phyloP scores from a whole-genome alignment of 805 yeast species.

The Isabelozyma pseudorhagii region DNA sequence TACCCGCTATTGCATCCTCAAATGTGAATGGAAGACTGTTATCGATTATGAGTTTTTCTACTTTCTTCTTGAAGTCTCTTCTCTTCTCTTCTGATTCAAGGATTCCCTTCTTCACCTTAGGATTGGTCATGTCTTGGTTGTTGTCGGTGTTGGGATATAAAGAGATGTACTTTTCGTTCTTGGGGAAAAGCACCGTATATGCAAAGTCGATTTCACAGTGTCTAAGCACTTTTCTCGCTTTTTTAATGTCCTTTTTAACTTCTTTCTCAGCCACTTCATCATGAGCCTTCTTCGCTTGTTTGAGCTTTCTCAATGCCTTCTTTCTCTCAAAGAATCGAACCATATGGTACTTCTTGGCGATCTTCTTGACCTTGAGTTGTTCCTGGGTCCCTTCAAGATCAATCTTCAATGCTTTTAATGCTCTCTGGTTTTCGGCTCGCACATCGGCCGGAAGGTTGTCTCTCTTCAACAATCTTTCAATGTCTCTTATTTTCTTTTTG shows the following conservation, averaged over 20 bases:
- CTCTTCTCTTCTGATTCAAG: constrained; percentile 42
- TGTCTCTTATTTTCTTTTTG: constrained; percentile 83
- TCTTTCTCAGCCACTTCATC: constrained; percentile 32
- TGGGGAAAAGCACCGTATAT: constrained; percentile 76
- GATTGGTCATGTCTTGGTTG: constrained; percentile 15
- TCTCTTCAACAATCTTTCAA: constrained; percentile 64
- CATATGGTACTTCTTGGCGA: constrained; percentile 82
- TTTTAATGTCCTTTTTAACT: constrained; percentile 37
- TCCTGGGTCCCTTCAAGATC: constrained; percentile 53
- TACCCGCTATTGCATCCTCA: constrained; percentile 45
- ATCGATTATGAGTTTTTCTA: constrained; percentile 50
- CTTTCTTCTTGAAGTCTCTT: constrained; percentile 43
- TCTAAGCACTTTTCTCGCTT: constrained; percentile 46
- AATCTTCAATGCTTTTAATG: constrained; percentile 57
- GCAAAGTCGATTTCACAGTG: constrained; percentile 69
- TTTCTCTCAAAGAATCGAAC: constrained; percentile 87
- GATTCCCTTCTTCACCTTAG: constrained; percentile 41
- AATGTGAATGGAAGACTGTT: constrained; percentile 53
- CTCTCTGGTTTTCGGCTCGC: constrained; percentile 71
- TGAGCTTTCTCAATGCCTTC: constrained; percentile 74
- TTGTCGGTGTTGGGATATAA: constrained; percentile 55
- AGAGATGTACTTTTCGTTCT: constrained; percentile 73
- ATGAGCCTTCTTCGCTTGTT: constrained; percentile 42
- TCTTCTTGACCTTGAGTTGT: constrained; percentile 44
- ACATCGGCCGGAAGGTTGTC: constrained; percentile 63